Evolutionary conservation across 768 basidiomycete species (phyloP).

Genomic region (Lentinula lateritia): DNA sequence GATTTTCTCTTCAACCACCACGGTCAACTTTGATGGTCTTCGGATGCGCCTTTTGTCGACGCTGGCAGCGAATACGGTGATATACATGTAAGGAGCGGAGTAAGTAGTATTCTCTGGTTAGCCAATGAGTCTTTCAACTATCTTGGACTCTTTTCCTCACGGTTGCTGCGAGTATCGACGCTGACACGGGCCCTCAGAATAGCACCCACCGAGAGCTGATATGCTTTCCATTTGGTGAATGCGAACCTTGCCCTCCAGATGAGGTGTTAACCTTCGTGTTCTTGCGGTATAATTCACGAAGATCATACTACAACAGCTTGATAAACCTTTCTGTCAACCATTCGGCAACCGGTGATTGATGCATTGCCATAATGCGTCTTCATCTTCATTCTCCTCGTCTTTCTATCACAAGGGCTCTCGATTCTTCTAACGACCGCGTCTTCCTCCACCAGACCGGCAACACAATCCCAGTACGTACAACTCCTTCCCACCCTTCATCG

Average conservation of each 20-base stretch:
- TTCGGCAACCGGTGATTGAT: constrained; percentile 89
- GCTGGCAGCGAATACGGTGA: constrained; percentile 21
- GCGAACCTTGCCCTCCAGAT: constrained; percentile 60
- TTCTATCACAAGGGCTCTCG: constrained; percentile 11
- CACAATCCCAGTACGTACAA: background rate
- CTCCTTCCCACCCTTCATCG: background rate
- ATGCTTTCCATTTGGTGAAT: constrained; percentile 44
- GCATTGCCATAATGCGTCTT: constrained; percentile 57
- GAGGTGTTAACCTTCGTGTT: constrained; percentile 35
- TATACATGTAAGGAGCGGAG: constrained; percentile 25
- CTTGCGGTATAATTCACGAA: constrained; percentile 1
- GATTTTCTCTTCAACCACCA: constrained; percentile 7
- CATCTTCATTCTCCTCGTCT: constrained; percentile 20
- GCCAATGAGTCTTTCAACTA: background rate
- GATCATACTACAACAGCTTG: constrained; percentile 40
- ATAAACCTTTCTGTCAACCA: constrained; percentile 91
- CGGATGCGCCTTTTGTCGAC: constrained; percentile 27
- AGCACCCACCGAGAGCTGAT: constrained; percentile 19
- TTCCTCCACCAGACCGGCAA: constrained; percentile 5
- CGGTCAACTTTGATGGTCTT: constrained; percentile 27
- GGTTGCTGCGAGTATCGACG: background rate
- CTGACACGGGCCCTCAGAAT: constrained; percentile 13
- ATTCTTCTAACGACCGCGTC: constrained; percentile 1
- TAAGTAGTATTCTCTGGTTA: background rate
- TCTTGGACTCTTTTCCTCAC: background rate